phyloP scores from a whole-genome alignment of 2,329 filamentous ascomycete genomes.

The Calcarisporium arbuscula region DNA sequence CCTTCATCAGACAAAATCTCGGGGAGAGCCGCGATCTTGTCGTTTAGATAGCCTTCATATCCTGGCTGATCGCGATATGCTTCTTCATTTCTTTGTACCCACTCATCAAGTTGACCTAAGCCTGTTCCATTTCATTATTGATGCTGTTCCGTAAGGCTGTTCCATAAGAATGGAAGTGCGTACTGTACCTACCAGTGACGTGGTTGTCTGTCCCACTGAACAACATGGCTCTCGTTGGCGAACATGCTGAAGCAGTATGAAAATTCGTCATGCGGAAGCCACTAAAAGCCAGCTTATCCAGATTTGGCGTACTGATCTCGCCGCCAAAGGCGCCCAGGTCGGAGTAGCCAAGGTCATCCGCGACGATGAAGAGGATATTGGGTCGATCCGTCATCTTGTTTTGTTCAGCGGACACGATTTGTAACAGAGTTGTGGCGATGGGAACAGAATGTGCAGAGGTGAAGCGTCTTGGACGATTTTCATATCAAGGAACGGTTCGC shows the following conservation, averaged over 20 bases:
- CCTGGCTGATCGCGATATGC: constrained; percentile 51
- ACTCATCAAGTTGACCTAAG: constrained; percentile 50
- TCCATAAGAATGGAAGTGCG: too few species aligned
- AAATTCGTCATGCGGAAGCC: constrained; percentile 56
- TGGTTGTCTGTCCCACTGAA: constrained; percentile 53
- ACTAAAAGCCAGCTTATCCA: constrained; percentile 15
- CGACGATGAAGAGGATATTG: constrained; percentile 19
- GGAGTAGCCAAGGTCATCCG: constrained; percentile 18
- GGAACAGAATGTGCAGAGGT: too few species aligned
- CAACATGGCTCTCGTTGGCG: constrained; percentile 59
- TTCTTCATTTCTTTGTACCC: constrained; percentile 28
- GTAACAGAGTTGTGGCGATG: too few species aligned
- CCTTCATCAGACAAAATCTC: constrained; percentile 53
- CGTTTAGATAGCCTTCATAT: constrained; percentile 59
- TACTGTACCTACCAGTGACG: constrained; percentile 50
- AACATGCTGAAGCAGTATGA: constrained; percentile 59
- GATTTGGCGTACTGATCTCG: constrained; percentile 18
- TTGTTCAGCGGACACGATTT: too few species aligned
- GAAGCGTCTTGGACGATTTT: too few species aligned
- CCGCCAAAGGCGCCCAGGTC: constrained; percentile 16
- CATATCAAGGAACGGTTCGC: too few species aligned
- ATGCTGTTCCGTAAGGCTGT: too few species aligned
- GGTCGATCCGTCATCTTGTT: too few species aligned
- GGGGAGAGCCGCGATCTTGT: constrained; percentile 50
- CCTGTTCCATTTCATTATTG: too few species aligned